These are phyloP conservation scores for Graphiopsis chlorocephala DNA, from an alignment of 2,329 filamentous ascomycete species.

Conservation along the genomic window DNA sequence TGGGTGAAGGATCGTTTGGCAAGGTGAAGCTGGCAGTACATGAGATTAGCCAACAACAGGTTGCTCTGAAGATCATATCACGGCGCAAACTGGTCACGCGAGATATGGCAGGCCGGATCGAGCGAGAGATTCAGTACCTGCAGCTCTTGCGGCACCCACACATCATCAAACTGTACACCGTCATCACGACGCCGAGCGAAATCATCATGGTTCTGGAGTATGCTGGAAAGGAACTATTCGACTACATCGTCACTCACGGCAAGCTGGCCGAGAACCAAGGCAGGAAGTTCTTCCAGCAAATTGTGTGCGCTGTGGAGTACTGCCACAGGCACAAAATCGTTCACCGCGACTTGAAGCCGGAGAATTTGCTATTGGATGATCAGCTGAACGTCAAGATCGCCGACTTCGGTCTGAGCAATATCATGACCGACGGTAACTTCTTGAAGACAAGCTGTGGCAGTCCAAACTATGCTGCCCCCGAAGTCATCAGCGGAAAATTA, in stretches of 20 bases:
- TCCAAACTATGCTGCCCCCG: slow-evolving; percentile 95
- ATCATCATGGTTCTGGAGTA: slow-evolving; percentile 99
- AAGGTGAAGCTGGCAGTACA: slow-evolving; percentile 98
- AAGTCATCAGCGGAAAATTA: slow-evolving; percentile 95
- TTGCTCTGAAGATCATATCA: slow-evolving; percentile 96
- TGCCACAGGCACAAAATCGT: slow-evolving; percentile 99
- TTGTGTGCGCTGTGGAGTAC: slow-evolving; percentile 97
- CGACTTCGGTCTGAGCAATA: slow-evolving; percentile 97
- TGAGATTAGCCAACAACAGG: slow-evolving; percentile 86
- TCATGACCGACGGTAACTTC: slow-evolving; percentile 99
- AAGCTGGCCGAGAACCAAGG: slow-evolving; percentile 88
- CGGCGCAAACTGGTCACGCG: slow-evolving; percentile 93
- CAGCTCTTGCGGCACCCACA: slow-evolving; percentile 94
- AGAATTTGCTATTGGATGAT: slow-evolving; percentile 92
- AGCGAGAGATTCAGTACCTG: slow-evolving; percentile 96
- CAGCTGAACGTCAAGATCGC: slow-evolving; percentile 98
- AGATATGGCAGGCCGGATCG: slow-evolving; percentile 96
- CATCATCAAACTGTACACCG: slow-evolving; percentile 98
- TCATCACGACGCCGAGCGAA: slow-evolving; percentile 89
- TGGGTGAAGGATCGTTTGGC: slow-evolving; percentile 95
- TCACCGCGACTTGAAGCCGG: slow-evolving; percentile 93
- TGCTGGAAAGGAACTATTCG: slow-evolving; percentile 92
- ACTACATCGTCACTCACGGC: slow-evolving; percentile 94
- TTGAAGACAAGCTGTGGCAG: slow-evolving; percentile 98
- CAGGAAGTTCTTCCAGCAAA: slow-evolving; percentile 98